Base-by-base conservation (phyloP, 768 basidiomycete genomes). In the Naganishia onofrii region DNA sequence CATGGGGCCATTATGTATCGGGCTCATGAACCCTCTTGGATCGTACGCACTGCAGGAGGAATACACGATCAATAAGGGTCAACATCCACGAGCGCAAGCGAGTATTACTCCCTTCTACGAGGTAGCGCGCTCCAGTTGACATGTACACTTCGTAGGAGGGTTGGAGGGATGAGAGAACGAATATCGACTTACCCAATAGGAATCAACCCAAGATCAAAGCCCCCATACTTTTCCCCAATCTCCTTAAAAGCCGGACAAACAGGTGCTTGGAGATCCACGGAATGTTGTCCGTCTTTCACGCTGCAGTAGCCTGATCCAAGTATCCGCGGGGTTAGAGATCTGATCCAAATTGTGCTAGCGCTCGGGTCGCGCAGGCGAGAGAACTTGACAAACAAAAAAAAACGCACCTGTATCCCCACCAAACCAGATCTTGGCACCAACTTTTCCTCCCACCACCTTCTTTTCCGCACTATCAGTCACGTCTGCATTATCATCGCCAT, bases 231-330 rank as follows among this genome's bases (percentile, higher is more conserved):
- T 57, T 85, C 82, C 1, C 90, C 90, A 63, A 92, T 88, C 78
- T 88, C 85, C 75, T 84, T 84, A 79, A 92, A 92, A 4, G 85
- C 89, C 6, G 90, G 90, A 76, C 90, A 91, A 13, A 83, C 79
- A 0, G 88, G 71, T 81, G 82, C 56, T 3, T 70, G 32, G 8
- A 74, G 60, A n/a, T 78, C 76, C n/a, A 81, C 70, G 21, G 66
- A 66, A 29, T 76, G 69, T 3, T 71, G 66, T 1, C 72, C 73
- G 23, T 76, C 75, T 38, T 76, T 66, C 12, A 79, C 77, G 13
- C 74, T 66, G 48, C 73, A 77, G 71, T 81, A 81, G 9, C 78
- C 82, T 52, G 73, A 71, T 56, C n/a, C n/a, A n/a, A n/a, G n/a
- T n/a, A n/a, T n/a, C n/a, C n/a, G n/a, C n/a, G n/a, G n/a, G n/a